Evolutionary conservation across 805 yeast species (phyloP).

Genomic region (Crinitomyces ghanaensis): DNA sequence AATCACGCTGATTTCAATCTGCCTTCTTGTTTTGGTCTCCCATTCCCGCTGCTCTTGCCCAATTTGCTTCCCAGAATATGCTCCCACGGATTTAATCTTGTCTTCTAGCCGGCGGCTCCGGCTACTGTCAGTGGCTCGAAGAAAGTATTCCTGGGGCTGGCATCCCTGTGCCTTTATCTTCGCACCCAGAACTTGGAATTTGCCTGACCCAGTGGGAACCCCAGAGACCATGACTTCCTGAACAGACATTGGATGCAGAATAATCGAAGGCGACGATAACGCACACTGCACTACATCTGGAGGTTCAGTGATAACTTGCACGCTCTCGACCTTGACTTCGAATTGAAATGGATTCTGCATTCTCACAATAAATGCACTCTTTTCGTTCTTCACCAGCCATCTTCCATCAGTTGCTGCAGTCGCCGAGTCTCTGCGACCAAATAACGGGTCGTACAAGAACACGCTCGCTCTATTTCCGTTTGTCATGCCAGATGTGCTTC

Average conservation of each 20-base stretch:
- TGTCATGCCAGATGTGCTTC: too few species aligned
- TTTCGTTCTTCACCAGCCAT: conserved; percentile 49
- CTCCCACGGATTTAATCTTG: conserved; percentile 22
- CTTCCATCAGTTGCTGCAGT: too few species aligned
- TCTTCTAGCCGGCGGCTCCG: too few species aligned
- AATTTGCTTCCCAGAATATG: conserved; percentile 5
- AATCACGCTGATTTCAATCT: conserved; percentile 28
- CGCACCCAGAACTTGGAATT: conserved; percentile 40
- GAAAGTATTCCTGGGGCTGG: conserved; percentile 29
- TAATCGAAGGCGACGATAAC: conserved; percentile 16
- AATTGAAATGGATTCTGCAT: conserved; percentile 75
- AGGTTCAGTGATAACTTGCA: conserved; percentile 17
- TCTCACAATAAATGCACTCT: conserved; percentile 42
- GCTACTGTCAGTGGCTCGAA: too few species aligned
- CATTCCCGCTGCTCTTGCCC: too few species aligned
- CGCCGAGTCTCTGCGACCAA: conserved; percentile 11
- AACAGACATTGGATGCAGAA: conserved; percentile 19
- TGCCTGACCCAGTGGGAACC: conserved; percentile 36
- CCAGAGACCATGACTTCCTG: conserved; percentile 17
- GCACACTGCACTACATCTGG: conserved; percentile 14
- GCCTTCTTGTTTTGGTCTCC: conserved; percentile 10
- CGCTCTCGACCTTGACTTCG: conserved; percentile 44
- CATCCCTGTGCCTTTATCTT: conserved; percentile 42
- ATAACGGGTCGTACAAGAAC: conserved; percentile 52
- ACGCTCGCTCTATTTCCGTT: too few species aligned